Evolutionary conservation across 2,329 filamentous ascomycete species (phyloP).

Genomic region (Claviceps sp.): DNA sequence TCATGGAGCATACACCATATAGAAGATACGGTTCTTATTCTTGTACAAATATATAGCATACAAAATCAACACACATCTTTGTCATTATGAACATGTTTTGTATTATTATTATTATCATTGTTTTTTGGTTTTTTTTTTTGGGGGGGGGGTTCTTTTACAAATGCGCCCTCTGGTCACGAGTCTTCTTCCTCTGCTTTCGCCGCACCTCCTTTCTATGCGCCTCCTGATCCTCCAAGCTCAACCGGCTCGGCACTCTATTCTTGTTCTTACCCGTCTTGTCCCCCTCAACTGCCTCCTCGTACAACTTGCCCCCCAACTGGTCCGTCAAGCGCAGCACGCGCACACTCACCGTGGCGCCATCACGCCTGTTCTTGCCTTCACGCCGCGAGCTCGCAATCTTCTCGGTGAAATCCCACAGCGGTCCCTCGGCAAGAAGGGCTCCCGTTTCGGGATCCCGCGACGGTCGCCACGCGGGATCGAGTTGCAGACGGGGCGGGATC

Average conservation of each 20-base stretch:
- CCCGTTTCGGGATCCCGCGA: slow-evolving; percentile 48
- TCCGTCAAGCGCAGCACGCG: slow-evolving; percentile 71
- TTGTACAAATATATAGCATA: no score
- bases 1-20: no score
- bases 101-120: no score
- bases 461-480: slow-evolving; percentile 65
- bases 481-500: slow-evolving; percentile 45
- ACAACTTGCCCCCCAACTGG: slow-evolving; percentile 56
- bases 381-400: slow-evolving; percentile 69
- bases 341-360: slow-evolving; percentile 76
- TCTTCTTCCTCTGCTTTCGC: slow-evolving; percentile 31
- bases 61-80: no score
- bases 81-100: no score
- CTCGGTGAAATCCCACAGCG: slow-evolving; percentile 85
- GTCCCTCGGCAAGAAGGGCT: slow-evolving; percentile 53
- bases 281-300: slow-evolving; percentile 37
- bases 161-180: slow-evolving; percentile 35
- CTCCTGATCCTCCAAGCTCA: slow-evolving; percentile 38
- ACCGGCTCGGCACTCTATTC: slow-evolving; percentile 24
- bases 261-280: slow-evolving; percentile 23
- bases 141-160: slow-evolving; percentile 20
- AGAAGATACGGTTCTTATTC: no score
- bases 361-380: slow-evolving; percentile 92
- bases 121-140: not conserved
- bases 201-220: slow-evolving; percentile 30